Evolutionary conservation across 768 basidiomycete genomes (phyloP).

Genomic region (Candolleomyces aberdarensis): DNA sequence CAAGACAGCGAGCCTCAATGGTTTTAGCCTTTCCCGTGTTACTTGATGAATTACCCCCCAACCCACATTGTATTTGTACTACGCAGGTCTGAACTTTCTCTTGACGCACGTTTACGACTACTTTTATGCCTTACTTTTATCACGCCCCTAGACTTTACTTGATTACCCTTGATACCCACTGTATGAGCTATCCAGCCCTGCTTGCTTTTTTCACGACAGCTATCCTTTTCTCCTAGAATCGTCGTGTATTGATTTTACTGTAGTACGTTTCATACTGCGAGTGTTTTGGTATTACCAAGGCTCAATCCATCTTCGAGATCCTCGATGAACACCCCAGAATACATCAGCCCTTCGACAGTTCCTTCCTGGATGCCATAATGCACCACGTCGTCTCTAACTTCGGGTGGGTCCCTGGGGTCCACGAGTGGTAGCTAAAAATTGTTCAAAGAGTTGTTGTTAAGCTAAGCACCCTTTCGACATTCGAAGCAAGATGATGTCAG

Average conservation of each 20-base stretch:
- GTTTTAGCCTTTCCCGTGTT: not conserved
- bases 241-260: too few relatives aligned
- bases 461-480: not conserved
- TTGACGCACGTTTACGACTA: too few relatives aligned
- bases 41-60: not conserved
- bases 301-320: slow-evolving; percentile 35
- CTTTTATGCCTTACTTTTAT: too few relatives aligned
- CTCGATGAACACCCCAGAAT: slow-evolving; percentile 60
- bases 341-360: slow-evolving; percentile 49
- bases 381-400: slow-evolving; percentile 52
- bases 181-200: too few relatives aligned
- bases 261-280: too few relatives aligned
- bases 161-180: too few relatives aligned
- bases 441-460: not conserved
- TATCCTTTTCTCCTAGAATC: too few relatives aligned
- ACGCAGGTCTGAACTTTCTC: not conserved
- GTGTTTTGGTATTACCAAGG: slow-evolving; percentile 15
- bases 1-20: slow-evolving; percentile 7
- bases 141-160: too few relatives aligned
- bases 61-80: not conserved
- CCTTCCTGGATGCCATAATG: slow-evolving; percentile 60
- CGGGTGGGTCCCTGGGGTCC: slow-evolving; percentile 39
- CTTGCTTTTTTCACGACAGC: too few relatives aligned
- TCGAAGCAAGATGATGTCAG: not conserved
- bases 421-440: not conserved